Conservation (phyloP, 176 grass and related monocot genomes). For the Tillandsia fasciculata region DNA sequence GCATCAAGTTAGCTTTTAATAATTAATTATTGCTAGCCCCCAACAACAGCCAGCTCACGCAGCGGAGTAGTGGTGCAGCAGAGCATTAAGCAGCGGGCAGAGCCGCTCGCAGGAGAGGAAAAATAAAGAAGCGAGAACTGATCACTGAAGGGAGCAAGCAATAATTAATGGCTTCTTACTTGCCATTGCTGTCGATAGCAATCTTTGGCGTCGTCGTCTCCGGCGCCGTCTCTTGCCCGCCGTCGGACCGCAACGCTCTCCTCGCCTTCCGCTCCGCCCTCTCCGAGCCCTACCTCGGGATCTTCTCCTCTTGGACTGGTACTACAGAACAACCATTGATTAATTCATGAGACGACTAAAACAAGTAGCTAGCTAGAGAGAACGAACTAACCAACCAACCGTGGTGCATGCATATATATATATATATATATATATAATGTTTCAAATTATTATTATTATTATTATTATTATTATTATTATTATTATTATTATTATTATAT, state of each 20-base stretch:
- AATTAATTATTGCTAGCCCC: background rate
- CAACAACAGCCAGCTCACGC: conserved; percentile 5
- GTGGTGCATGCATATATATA: too few species aligned
- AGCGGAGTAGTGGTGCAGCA: background rate
- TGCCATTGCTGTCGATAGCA: background rate
- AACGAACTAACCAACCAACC: too few species aligned
- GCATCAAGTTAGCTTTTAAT: background rate
- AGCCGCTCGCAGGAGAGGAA: too few species aligned
- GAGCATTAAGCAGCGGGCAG: too few species aligned
- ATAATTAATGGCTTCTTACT: conserved; percentile 4
- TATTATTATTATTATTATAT: too few species aligned
- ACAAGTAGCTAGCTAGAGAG: too few species aligned
- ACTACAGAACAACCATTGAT: background rate
- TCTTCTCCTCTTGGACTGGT: conserved; percentile 73
- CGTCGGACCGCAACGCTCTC: conserved; percentile 41
- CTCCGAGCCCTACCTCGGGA: conserved; percentile 57
- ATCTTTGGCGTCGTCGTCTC: conserved; percentile 5
- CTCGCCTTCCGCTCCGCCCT: conserved; percentile 58
- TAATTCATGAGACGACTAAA: too few species aligned
- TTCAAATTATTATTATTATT: too few species aligned
- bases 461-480: too few species aligned
- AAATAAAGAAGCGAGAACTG: too few species aligned
- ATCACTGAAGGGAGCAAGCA: too few species aligned
- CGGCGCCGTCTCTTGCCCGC: conserved; percentile 13
- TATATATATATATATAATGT: too few species aligned